phyloP scores from a whole-genome alignment of 116 monocot genomes.

The Papilionanthe hybrid region DNA sequence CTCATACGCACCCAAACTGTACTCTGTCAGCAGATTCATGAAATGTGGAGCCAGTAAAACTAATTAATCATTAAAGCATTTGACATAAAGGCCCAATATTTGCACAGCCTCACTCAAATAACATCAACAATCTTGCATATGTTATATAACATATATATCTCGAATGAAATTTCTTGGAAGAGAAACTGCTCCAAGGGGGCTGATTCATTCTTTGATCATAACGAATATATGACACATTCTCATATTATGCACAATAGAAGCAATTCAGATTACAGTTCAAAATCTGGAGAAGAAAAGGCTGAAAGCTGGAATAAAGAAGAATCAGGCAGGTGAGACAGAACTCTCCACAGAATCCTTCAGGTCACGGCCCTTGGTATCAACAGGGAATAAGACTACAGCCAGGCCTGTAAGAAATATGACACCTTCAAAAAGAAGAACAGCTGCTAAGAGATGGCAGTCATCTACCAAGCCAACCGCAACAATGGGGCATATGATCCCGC shows the following conservation, averaged over 20 bases:
- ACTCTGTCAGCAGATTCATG: neutral
- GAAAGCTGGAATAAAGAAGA: neutral
- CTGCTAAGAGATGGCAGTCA: conserved; percentile 57
- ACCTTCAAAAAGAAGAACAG: conserved; percentile 55
- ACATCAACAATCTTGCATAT: neutral
- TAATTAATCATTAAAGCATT: neutral
- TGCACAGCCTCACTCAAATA: neutral
- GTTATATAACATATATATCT: neutral
- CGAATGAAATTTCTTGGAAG: neutral
- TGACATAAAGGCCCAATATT: neutral
- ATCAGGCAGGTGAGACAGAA: neutral
- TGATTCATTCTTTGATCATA: neutral
- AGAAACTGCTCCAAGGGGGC: neutral
- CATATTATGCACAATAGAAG: neutral
- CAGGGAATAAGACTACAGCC: conserved; percentile 66
- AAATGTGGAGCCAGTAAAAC: neutral
- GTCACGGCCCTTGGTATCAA: conserved; percentile 68
- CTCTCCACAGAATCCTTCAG: conserved; percentile 40
- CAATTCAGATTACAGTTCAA: neutral
- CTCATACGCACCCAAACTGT: neutral
- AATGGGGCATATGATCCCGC: conserved; percentile 83
- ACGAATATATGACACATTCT: neutral
- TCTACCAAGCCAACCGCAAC: conserved; percentile 76
- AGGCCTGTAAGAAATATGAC: conserved; percentile 49
- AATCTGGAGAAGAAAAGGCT: neutral